Evolutionary conservation across 805 yeast species (phyloP).

Genomic region (Pichia nanzhaoensis): DNA sequence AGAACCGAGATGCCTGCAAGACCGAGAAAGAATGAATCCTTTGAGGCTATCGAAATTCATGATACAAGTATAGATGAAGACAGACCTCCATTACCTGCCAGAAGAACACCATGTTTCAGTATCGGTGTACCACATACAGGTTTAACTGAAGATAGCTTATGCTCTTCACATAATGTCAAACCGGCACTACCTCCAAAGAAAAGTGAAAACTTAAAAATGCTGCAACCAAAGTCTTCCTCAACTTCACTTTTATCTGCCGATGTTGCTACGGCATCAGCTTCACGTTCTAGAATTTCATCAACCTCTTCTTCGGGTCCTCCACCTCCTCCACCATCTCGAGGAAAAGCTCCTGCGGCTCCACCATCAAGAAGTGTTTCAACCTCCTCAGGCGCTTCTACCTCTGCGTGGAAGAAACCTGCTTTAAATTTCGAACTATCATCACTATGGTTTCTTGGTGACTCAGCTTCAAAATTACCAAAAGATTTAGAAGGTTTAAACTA

Average conservation of each 20-base stretch:
- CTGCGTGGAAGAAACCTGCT: constrained; percentile 28
- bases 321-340: constrained; percentile 32
- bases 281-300: constrained; percentile 14
- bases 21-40: neutral
- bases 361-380: constrained; percentile 19
- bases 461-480: constrained; percentile 30
- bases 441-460: constrained; percentile 40
- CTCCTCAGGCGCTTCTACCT: too few relatives aligned
- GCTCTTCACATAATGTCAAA: constrained; percentile 6
- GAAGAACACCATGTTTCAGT: constrained; percentile 13
- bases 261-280: too few relatives aligned
- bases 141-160: neutral
- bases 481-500: constrained; percentile 33
- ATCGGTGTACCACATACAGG: constrained; percentile 10
- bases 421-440: constrained; percentile 37
- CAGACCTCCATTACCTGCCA: constrained; percentile 22
- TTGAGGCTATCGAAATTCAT: neutral
- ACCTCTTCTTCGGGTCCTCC: constrained; percentile 16
- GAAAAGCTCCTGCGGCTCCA: constrained; percentile 18
- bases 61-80: constrained; percentile 20
- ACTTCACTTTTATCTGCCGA: too few relatives aligned
- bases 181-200: too few relatives aligned
- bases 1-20: too few relatives aligned
- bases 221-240: too few relatives aligned
- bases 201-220: too few relatives aligned